Conservation (phyloP, 2,329 filamentous ascomycete genomes). For the Mollisiaceae sp. region DNA sequence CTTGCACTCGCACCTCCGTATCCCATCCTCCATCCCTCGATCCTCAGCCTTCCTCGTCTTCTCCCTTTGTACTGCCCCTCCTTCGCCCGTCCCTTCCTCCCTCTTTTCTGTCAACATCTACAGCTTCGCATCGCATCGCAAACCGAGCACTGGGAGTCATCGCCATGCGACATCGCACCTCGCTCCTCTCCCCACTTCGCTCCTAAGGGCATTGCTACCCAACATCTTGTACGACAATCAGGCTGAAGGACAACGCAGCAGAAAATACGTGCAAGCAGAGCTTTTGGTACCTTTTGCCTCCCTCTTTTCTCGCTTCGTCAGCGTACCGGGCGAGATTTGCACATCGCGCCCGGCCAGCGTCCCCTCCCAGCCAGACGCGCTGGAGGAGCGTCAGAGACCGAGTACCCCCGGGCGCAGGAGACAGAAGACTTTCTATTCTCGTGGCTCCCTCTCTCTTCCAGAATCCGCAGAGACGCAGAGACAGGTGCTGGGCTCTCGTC, state of each 20-base stretch:
- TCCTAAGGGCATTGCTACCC: constrained; percentile 39
- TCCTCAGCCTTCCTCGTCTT: constrained; percentile 18
- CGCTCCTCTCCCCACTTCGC: constrained; percentile 29
- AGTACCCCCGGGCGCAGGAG: not conserved
- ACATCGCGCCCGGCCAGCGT: not conserved
- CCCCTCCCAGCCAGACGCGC: not conserved
- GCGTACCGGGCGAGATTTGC: constrained; percentile 6
- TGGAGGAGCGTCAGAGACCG: constrained; percentile 1
- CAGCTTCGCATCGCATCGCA: constrained; percentile 11
- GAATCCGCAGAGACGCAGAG: not conserved
- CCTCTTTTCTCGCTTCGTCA: constrained; percentile 6
- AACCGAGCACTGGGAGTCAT: constrained; percentile 27
- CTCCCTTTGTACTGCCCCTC: not conserved
- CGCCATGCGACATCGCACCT: constrained; percentile 32
- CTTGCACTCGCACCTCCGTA: too few relatives aligned
- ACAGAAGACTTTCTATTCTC: not conserved
- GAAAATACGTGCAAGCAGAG: constrained; percentile 7
- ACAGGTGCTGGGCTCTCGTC: not conserved
- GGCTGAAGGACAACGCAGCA: constrained; percentile 39
- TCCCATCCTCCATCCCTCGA: constrained; percentile 8
- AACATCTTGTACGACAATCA: constrained; percentile 36
- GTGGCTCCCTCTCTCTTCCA: not conserved
- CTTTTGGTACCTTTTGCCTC: constrained; percentile 8
- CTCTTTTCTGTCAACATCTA: constrained; percentile 13
- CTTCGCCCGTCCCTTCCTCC: constrained; percentile 2